Conservation (phyloP, 2,329 filamentous ascomycete genomes). For the Colletotrichum noveboracense region DNA sequence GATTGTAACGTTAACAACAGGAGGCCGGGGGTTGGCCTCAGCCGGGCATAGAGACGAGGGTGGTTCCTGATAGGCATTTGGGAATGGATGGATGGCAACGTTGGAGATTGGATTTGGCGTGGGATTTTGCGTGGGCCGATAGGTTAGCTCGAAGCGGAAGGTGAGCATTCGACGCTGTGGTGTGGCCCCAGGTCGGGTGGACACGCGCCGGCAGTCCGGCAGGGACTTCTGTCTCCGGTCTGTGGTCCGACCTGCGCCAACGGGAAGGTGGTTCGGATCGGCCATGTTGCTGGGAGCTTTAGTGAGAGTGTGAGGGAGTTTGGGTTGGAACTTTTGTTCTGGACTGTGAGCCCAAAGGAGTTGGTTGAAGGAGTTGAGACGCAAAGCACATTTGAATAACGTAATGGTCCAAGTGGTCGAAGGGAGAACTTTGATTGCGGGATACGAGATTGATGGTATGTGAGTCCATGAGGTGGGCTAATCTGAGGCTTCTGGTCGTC, state of each 20-base stretch:
- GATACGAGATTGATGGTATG: neutral
- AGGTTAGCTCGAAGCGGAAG: constrained; percentile 16
- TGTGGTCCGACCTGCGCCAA: constrained; percentile 3
- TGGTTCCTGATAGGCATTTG: constrained; percentile 3
- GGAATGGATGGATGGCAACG: neutral
- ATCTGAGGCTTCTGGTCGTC: neutral
- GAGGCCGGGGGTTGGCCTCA: neutral
- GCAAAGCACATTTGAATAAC: neutral
- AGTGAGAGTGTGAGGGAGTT: neutral
- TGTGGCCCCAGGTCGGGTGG: neutral
- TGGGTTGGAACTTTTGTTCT: neutral
- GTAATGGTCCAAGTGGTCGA: rapidly evolving
- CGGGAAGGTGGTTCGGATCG: neutral
- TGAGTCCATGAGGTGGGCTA: neutral
- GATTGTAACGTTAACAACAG: neutral
- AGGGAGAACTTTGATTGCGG: neutral
- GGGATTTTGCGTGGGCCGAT: neutral
- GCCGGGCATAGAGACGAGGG: neutral
- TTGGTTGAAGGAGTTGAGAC: neutral
- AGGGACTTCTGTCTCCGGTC: constrained; percentile 9
- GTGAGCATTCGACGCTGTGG: neutral
- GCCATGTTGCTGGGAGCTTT: neutral
- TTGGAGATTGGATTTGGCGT: neutral
- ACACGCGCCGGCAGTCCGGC: constrained; percentile 6
- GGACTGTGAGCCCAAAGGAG: neutral